Conservation (phyloP, 805 yeast genomes). For the Hanseniaspora lachancei region DNA sequence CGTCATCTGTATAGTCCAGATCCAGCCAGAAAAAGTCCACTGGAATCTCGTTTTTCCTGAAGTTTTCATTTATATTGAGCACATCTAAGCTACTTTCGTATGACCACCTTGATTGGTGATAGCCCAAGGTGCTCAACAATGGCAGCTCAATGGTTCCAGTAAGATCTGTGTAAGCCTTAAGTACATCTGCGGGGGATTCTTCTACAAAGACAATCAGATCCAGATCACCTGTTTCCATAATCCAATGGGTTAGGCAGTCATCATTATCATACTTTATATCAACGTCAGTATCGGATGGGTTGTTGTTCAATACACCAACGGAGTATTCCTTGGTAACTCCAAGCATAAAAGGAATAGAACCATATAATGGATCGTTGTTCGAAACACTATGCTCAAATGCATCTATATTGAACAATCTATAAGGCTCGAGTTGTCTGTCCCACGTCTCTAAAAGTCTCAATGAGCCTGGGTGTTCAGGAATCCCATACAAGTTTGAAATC, state of each 20-base stretch:
- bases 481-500: conserved; percentile 65
- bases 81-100: conserved; percentile 83
- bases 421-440: conserved; percentile 42
- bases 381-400: conserved; percentile 84
- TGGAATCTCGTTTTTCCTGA: conserved; percentile 68
- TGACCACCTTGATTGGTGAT: conserved; percentile 97
- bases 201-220: conserved; percentile 64
- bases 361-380: conserved; percentile 84
- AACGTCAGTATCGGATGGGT: conserved; percentile 83
- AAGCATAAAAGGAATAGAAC: conserved; percentile 78
- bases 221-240: conserved; percentile 75
- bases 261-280: conserved; percentile 37
- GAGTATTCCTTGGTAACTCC: conserved; percentile 47
- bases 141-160: conserved; percentile 71
- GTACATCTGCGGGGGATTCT: conserved; percentile 41
- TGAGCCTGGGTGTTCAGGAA: conserved; percentile 90
- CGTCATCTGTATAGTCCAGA: conserved; percentile 76
- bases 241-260: conserved; percentile 64
- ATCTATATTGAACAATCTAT: conserved; percentile 82
- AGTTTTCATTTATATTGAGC: conserved; percentile 48
- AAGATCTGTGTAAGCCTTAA: conserved; percentile 47
- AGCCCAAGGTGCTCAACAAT: conserved; percentile 64
- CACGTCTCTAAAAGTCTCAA: conserved; percentile 60
- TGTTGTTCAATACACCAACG: conserved; percentile 80
- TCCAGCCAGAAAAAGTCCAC: conserved; percentile 92